Percentiles rank a stretch among this genome's conserved stretches.
Conservation (phyloP, 768 basidiomycete genomes). For the Lepiota subincarnata region DNA sequence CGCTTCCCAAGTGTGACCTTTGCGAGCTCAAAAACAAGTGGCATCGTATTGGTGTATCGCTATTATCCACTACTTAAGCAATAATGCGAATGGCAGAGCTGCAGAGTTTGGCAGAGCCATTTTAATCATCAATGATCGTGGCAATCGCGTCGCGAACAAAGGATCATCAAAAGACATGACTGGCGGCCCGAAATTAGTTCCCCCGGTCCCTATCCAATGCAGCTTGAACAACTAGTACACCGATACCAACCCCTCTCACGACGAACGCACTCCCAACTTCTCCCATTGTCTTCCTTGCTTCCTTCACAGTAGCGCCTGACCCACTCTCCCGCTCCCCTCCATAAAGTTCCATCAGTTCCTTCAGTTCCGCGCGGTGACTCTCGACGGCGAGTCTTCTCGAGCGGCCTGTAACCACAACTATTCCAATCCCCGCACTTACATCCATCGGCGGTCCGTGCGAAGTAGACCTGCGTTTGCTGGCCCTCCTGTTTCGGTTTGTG, state of each 20-base stretch:
- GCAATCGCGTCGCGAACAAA: no score
- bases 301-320: conserved; percentile 34
- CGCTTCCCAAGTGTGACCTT: no score
- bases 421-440: neutral
- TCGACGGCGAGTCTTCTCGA: conserved; percentile 71
- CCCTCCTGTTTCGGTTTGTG: neutral
- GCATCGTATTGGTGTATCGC: no score
- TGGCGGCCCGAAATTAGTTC: neutral
- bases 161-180: neutral
- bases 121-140: no score
- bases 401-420: conserved; percentile 70
- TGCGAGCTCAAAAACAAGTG: neutral
- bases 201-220: conserved; percentile 16
- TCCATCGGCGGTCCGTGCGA: neutral
- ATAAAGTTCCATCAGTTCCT: conserved; percentile 65
- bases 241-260: conserved; percentile 51
- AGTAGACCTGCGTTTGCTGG: neutral
- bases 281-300: conserved; percentile 80
- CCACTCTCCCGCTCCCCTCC: conserved; percentile 23
- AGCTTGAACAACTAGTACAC: conserved; percentile 68
- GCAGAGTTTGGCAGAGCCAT: no score
- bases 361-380: conserved; percentile 43
- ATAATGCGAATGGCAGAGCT: no score
- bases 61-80: no score
- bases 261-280: conserved; percentile 80